phyloP scores from a whole-genome alignment of 2,329 filamentous ascomycete species.

The Fusarium coffeatum region DNA sequence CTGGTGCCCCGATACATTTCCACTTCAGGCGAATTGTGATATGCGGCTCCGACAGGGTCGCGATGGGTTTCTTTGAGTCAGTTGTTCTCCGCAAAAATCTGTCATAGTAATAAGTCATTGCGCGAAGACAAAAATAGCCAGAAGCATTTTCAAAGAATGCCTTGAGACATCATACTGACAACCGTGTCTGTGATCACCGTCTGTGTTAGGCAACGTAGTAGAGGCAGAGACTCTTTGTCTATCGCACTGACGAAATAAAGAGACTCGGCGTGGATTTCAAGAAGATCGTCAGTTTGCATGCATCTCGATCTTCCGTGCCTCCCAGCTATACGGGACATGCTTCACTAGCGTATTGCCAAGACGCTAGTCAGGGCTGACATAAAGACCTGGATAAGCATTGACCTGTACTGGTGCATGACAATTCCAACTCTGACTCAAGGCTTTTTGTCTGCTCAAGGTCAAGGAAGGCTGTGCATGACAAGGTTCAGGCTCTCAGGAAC shows the following conservation, averaged over 20 bases:
- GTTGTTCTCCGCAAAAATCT: conserved; percentile 11
- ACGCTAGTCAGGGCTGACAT: neutral
- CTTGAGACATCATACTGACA: neutral
- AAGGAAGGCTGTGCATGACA: conserved; percentile 29
- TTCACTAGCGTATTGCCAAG: conserved; percentile 29
- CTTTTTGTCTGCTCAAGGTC: neutral
- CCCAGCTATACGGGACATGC: conserved; percentile 44
- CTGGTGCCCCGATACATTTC: conserved; percentile 22
- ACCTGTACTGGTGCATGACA: neutral
- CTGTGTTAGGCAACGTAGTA: neutral
- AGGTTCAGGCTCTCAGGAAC: conserved; percentile 39
- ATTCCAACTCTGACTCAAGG: neutral
- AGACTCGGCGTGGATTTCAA: conserved; percentile 18
- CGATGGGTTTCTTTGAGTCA: conserved; percentile 20
- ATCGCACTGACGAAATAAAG: conserved; percentile 4
- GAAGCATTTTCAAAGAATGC: neutral
- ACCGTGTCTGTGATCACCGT: neutral
- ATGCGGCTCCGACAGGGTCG: conserved; percentile 32
- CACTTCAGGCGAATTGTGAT: conserved; percentile 31
- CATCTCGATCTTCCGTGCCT: conserved; percentile 41
- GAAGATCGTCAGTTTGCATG: conserved; percentile 35
- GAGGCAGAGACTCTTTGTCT: conserved; percentile 10
- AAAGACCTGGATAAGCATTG: neutral
- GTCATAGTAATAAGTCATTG: neutral
- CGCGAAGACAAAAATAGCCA: neutral